Evolutionary conservation across 352 stramenopile genomes (phyloP).

Genomic region (Peronospora tabacina): DNA sequence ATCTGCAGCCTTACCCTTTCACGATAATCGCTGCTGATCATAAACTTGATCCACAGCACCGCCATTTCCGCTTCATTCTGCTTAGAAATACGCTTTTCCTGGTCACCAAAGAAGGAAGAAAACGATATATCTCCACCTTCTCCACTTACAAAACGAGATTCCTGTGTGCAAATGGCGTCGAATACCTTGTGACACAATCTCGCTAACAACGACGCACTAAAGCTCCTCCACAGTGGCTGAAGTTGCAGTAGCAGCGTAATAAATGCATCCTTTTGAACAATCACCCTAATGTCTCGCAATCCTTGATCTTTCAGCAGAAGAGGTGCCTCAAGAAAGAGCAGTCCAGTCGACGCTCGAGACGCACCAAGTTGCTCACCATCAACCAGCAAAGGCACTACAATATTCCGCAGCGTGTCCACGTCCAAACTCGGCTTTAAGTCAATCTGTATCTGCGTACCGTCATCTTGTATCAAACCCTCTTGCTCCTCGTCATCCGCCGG

Average conservation of each 20-base stretch:
- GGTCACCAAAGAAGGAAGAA: not conserved
- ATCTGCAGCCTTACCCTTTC: slow-evolving; percentile 53
- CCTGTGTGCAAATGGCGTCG: slow-evolving; percentile 6
- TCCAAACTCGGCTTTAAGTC: slow-evolving; percentile 24
- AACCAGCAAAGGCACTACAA: slow-evolving; percentile 59
- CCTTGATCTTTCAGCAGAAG: slow-evolving; percentile 2
- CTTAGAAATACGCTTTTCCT: not conserved
- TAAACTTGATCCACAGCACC: slow-evolving; percentile 53
- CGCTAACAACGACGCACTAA: slow-evolving; percentile 48
- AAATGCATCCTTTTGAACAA: slow-evolving; percentile 29
- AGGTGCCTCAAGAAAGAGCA: slow-evolving; percentile 34
- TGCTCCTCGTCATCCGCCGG: slow-evolving; percentile 1
- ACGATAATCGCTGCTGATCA: slow-evolving; percentile 60
- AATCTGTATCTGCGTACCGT: not conserved
- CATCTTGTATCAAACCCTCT: not conserved
- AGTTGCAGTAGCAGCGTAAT: slow-evolving; percentile 40
- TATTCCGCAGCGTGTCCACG: slow-evolving; percentile 41
- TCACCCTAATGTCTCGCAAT: slow-evolving; percentile 4
- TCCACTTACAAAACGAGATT: slow-evolving; percentile 7
- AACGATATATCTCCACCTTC: slow-evolving; percentile 1
- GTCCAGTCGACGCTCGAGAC: slow-evolving; percentile 31
- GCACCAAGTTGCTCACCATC: slow-evolving; percentile 48
- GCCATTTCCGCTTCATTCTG: slow-evolving; percentile 29
- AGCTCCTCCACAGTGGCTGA: slow-evolving; percentile 39
- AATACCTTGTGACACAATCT: slow-evolving; percentile 48